Base-by-base conservation (phyloP, 129 eudicot genomes). In the Helianthus tuberosus region DNA sequence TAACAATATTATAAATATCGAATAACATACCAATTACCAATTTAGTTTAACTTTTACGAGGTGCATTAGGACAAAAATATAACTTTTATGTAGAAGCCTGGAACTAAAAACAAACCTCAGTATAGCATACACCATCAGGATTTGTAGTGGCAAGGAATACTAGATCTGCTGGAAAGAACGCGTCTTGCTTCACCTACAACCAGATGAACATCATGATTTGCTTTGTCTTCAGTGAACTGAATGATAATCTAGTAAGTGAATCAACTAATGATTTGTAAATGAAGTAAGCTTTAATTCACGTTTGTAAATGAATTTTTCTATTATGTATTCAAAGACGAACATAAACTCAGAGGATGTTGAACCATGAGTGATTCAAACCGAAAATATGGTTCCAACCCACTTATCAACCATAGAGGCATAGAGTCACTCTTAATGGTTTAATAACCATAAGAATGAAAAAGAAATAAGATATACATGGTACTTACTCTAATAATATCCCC, bases 91-190 rank as follows among this genome's bases (percentile, higher is more conserved):
- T 59, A 74, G 62, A 53, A 59, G 61, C 44, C 20, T 69, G 62
- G n/a, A 15, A 74, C 12, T 17, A 50, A 48, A 48, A 51, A 52
- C 15, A 72, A 59, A 94, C 99, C 96, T 94, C 97, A 7, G 87
- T 80, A 51, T 94, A 94, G 83, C 97, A 94, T 78, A 94, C 90
- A 75, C 99, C 99, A 80, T 94, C 99, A 17, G 97, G 83, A 69
- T 94, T 94, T 59, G 97, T 80, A 79, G 96, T 83, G 48, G 97
- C 99, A 77, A 94, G 97, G 78, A 94, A 91, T 61, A 94, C 77
- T 36, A 94, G 44, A 86, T 94, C 99, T 27, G 97, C 99, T 32
- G 99, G 99, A 81, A 94, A 91, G 82, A 86, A 88, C 25, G 88
- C 91, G 66, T 94, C 99, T 76, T 90, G 99, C 81, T 83, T 90